Evolutionary conservation across 768 basidiomycete genomes (phyloP).

Genomic region (Amanita rimosa): DNA sequence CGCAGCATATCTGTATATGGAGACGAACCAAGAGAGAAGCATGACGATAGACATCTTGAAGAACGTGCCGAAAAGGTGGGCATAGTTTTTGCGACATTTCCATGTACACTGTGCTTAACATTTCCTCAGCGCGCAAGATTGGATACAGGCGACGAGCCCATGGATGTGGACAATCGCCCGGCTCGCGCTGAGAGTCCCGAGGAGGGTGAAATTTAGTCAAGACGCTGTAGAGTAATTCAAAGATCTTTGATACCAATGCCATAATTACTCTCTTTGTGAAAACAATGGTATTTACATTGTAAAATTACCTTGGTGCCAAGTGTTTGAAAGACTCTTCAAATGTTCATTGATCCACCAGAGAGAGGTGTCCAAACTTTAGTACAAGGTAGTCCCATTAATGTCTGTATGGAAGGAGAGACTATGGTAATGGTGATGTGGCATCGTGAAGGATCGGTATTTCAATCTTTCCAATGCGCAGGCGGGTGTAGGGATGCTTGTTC

Average conservation of each 20-base stretch:
- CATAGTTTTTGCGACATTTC: conserved; percentile 6
- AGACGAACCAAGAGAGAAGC: conserved; percentile 42
- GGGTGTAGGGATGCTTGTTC: conserved; percentile 94
- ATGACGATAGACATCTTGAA: conserved; percentile 37
- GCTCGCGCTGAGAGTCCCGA: conserved; percentile 71
- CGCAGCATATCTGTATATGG: conserved; percentile 21
- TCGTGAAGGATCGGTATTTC: conserved; percentile 15
- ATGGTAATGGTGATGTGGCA: conserved; percentile 15
- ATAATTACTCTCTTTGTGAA: no score
- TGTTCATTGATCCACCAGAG: no score
- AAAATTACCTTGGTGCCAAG: no score
- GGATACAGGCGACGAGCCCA: conserved; percentile 30
- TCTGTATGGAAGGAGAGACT: conserved; percentile 3
- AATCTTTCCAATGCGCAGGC: conserved; percentile 84
- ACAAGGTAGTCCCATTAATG: background rate
- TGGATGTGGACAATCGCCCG: conserved; percentile 30
- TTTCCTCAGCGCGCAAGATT: conserved; percentile 38
- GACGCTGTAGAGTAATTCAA: background rate
- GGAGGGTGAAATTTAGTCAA: conserved; percentile 70
- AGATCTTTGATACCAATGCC: no score
- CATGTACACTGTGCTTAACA: conserved; percentile 8
- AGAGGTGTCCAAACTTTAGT: no score
- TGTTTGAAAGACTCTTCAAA: no score
- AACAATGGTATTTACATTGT: no score
- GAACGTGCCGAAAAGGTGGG: conserved; percentile 60